Percentiles rank a stretch among this genome's conserved stretches.
phyloP scores from a whole-genome alignment of 257 asterid species.

The Plectranthus barbatus region DNA sequence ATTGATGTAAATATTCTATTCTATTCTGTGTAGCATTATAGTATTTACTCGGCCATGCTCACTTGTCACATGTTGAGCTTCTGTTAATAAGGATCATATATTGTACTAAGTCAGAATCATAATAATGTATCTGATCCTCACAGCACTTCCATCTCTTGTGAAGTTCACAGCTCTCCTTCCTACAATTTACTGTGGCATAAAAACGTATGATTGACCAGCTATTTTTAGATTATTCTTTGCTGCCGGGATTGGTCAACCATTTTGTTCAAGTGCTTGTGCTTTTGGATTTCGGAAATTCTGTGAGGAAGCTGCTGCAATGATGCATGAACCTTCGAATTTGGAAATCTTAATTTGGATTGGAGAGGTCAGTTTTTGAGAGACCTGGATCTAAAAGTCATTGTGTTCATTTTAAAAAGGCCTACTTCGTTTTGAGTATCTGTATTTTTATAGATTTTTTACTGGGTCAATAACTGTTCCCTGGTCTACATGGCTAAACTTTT shows the following conservation, averaged over 20 bases:
- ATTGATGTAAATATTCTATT: conserved; percentile 53
- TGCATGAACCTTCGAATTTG: conserved; percentile 71
- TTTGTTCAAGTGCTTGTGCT: conserved; percentile 72
- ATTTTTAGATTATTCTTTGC: conserved; percentile 72
- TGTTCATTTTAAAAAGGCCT: conserved; percentile 3
- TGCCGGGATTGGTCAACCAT: conserved; percentile 56
- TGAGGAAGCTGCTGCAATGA: conserved; percentile 57
- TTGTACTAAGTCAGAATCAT: conserved; percentile 4
- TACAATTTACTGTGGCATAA: not conserved
- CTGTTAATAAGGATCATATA: conserved; percentile 9
- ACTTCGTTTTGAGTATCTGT: not conserved
- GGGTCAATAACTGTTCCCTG: not conserved
- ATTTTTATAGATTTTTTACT: not conserved
- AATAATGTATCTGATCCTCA: conserved; percentile 4
- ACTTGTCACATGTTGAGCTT: conserved; percentile 1
- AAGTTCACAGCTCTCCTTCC: conserved; percentile 4
- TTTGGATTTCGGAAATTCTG: conserved; percentile 70
- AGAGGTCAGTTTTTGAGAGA: conserved; percentile 45
- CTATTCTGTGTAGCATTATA: conserved; percentile 6
- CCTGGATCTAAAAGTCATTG: not conserved
- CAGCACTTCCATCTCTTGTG: not conserved
- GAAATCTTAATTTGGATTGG: conserved; percentile 86
- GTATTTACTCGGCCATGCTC: conserved; percentile 16
- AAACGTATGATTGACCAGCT: conserved; percentile 19
- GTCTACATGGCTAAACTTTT: not conserved